Conservation (phyloP, 2,329 filamentous ascomycete genomes). For the Trichothecium roseum region DNA sequence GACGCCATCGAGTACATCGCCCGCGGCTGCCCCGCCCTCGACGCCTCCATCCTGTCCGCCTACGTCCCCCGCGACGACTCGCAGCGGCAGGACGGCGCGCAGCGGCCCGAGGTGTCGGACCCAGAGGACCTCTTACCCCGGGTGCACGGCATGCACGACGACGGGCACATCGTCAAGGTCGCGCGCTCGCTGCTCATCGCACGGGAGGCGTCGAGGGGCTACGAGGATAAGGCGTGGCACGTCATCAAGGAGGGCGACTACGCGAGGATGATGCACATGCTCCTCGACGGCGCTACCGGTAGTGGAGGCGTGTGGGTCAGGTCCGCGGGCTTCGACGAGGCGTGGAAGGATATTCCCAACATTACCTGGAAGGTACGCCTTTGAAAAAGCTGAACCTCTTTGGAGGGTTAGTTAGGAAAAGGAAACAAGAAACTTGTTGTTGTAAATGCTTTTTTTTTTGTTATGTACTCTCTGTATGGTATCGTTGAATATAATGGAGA, state of each 20-base stretch:
- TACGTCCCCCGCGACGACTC: constrained; percentile 44
- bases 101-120: constrained; percentile 16
- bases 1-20: constrained; percentile 68
- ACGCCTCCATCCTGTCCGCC: constrained; percentile 43
- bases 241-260: constrained; percentile 47
- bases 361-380: background rate
- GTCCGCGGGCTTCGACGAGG: constrained; percentile 51
- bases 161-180: constrained; percentile 75
- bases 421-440: background rate
- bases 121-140: constrained; percentile 36
- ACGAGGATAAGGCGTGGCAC: constrained; percentile 34
- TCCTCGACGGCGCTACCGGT: constrained; percentile 50
- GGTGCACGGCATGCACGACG: constrained; percentile 47
- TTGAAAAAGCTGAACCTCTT: no score
- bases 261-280: constrained; percentile 49
- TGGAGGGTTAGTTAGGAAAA: no score
- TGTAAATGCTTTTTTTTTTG: background rate
- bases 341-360: constrained; percentile 44
- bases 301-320: constrained; percentile 47
- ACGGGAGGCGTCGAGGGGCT: constrained; percentile 37
- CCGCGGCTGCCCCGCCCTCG: constrained; percentile 50
- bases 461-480: no score
- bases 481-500: no score
- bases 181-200: constrained; percentile 59
- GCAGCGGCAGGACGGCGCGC: background rate